These are phyloP conservation scores for Pleurotus sapidus DNA, from an alignment of 768 basidiomycete species.

Conservation along the genomic window DNA sequence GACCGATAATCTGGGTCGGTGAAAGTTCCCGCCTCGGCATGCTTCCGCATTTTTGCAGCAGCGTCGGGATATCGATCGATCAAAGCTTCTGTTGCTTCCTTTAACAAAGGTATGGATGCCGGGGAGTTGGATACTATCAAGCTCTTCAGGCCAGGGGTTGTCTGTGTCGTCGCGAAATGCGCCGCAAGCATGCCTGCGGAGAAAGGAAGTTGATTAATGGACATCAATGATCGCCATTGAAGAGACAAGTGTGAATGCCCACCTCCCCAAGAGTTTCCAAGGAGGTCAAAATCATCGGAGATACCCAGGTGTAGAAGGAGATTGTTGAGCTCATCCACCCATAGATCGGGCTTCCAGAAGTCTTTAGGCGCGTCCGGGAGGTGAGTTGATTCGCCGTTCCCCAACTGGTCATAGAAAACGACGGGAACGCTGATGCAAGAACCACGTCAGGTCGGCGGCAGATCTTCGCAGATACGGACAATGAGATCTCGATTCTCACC, in stretches of 20 bases:
- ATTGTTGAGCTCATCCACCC: conserved; percentile 52
- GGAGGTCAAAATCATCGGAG: conserved; percentile 35
- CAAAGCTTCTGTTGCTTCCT: not conserved
- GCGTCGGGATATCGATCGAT: not conserved
- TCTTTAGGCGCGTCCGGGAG: conserved; percentile 28
- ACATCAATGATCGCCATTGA: no score
- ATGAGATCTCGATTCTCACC: not conserved
- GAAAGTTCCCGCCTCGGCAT: not conserved
- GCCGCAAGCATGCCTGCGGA: conserved; percentile 39
- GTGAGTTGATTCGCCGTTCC: conserved; percentile 43
- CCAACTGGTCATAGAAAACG: conserved; percentile 52
- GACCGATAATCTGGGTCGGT: conserved; percentile 27
- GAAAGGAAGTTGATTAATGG: no score
- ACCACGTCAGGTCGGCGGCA: not conserved
- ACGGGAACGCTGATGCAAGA: conserved; percentile 23
- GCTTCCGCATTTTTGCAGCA: not conserved
- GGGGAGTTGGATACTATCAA: conserved; percentile 29
- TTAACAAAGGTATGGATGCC: conserved; percentile 25
- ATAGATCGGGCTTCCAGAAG: conserved; percentile 50
- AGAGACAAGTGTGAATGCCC: not conserved
- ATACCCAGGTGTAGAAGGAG: conserved; percentile 41
- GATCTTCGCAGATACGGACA: not conserved
- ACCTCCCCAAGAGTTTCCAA: conserved; percentile 57
- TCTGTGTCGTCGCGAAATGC: conserved; percentile 33
- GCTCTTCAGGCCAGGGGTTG: conserved; percentile 35